Conservation (phyloP, 2,329 filamentous ascomycete genomes). For the Ramichloridium luteum region DNA sequence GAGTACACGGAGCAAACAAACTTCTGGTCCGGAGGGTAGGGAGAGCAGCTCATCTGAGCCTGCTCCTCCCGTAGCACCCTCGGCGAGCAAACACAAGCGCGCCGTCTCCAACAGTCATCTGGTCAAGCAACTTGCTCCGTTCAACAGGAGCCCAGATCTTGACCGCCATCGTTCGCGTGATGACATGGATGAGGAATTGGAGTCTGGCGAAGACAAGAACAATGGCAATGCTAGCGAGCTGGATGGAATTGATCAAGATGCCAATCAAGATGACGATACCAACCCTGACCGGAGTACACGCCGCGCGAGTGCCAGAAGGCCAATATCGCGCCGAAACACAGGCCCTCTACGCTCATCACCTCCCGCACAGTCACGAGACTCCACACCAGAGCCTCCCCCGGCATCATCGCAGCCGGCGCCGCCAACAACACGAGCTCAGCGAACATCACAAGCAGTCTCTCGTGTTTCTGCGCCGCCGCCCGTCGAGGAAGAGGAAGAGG, state of each 20-base stretch:
- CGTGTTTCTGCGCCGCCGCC: slow-evolving; percentile 12
- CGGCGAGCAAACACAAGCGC: slow-evolving; percentile 17
- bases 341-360: slow-evolving; percentile 10
- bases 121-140: slow-evolving; percentile 28
- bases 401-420: too few relatives aligned
- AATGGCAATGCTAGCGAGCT: slow-evolving; percentile 4
- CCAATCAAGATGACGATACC: slow-evolving; percentile 7
- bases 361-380: slow-evolving; percentile 1
- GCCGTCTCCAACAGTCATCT: slow-evolving; percentile 24
- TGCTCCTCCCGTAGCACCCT: slow-evolving; percentile 14
- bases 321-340: slow-evolving; percentile 11
- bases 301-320: slow-evolving; percentile 10
- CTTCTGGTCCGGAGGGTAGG: slow-evolving; percentile 19
- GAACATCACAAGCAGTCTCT: slow-evolving; percentile 8
- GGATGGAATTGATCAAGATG: slow-evolving; percentile 3
- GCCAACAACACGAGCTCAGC: not conserved
- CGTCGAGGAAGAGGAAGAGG: slow-evolving; percentile 11
- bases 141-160: slow-evolving; percentile 26
- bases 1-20: slow-evolving; percentile 28
- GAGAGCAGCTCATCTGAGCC: slow-evolving; percentile 20
- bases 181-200: slow-evolving; percentile 24
- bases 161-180: slow-evolving; percentile 20
- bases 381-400: not conserved
- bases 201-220: slow-evolving; percentile 18
- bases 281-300: slow-evolving; percentile 7